Base-by-base conservation (phyloP, 306 rosid species). In the Pyrus bretschneideri region DNA sequence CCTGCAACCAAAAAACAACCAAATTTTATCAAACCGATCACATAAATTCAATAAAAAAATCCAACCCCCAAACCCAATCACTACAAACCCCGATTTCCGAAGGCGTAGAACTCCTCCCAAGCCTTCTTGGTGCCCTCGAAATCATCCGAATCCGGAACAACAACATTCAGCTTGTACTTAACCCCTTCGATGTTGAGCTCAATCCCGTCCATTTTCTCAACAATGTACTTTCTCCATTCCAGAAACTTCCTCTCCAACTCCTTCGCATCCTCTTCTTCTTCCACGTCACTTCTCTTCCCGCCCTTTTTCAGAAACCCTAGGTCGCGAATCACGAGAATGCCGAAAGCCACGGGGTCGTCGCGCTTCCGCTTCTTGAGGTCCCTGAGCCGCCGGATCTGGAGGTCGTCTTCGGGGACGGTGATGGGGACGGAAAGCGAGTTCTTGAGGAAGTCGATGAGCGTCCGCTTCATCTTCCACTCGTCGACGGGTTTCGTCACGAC, bases 331-430 rank as follows among this genome's bases (percentile, higher is more conserved):
- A 76, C 77, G 10, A 95, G 87, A 9, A 89, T 75, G 1, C 93
- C 98, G 4, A 69, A 73, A 13, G 94, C 97, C 2, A 92, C 82
- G 9, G 98, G 93, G 13, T 90, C 97, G 3, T 86, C 91, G 73
- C 97, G 95, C 83, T 92, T 92, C 51, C 98, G 89, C 69, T 93
- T 92, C 79, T 89, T 95, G 69, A 88, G 87, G 74, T 92, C 86
- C 61, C 52, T 87, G 60, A 79, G 58, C 31, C 93, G 92, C 74
- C 69, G 83, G 84, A 95, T 72, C 11, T 74, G 75, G 57, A 95
- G 87, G 31, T 95, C 88, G 1, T 92, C 91, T 29, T 95, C 98
- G 3, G 92, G 87, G 14, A 92, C 86, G 3, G 76, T 45, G 25
- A 88, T 60, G 51, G 90, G 61, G 35, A 68, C 77, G 25, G 97